Evolutionary conservation across 176 grass and related monocot species (phyloP).

Genomic region (Guadua angustifolia): DNA sequence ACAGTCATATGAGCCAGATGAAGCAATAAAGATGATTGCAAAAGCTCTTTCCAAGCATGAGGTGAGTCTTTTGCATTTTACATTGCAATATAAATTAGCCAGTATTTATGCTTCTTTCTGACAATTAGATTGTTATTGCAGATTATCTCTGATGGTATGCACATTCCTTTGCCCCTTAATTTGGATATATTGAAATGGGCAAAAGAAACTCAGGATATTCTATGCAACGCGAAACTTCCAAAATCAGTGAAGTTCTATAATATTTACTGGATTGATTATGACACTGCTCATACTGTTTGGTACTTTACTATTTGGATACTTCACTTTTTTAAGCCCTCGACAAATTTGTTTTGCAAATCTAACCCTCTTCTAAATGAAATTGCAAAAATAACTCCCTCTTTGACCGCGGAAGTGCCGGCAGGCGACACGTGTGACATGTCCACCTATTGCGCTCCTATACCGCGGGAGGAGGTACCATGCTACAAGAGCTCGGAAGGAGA

Average conservation of each 20-base stretch:
- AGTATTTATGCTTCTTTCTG: conserved; percentile 25
- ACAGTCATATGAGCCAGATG: conserved; percentile 78
- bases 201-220: conserved; percentile 81
- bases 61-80: conserved; percentile 48
- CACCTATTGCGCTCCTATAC: no score
- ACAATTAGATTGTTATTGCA: conserved; percentile 49
- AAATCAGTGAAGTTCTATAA: conserved; percentile 93
- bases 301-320: conserved; percentile 38
- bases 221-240: conserved; percentile 79
- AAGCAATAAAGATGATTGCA: conserved; percentile 76
- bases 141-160: conserved; percentile 67
- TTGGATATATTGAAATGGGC: conserved; percentile 86
- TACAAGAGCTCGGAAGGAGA: no score
- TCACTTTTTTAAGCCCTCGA: neutral
- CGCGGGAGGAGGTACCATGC: no score
- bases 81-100: conserved; percentile 7
- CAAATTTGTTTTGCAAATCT: no score
- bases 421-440: no score
- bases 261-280: conserved; percentile 81
- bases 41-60: conserved; percentile 87
- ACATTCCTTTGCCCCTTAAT: conserved; percentile 77
- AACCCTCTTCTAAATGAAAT: no score
- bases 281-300: conserved; percentile 87
- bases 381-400: no score
- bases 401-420: no score